Conservation (phyloP, 768 basidiomycete genomes). For the Tricholoma sp. region DNA sequence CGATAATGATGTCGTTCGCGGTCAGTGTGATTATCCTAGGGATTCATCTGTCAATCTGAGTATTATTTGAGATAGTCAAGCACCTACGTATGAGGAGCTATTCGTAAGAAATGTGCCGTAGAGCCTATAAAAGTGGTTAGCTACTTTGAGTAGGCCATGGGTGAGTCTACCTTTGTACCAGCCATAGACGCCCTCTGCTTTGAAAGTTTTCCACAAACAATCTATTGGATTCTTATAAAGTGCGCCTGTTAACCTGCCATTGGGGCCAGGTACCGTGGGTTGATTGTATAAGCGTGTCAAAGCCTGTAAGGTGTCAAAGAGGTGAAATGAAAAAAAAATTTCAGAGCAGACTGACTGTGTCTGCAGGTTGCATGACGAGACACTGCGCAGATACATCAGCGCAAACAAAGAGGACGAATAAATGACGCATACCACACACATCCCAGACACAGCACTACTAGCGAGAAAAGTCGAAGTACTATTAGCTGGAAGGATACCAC, state of each 20-base stretch:
- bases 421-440: slow-evolving; percentile 72
- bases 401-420: background rate
- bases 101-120: slow-evolving; percentile 89
- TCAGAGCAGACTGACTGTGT: slow-evolving; percentile 48
- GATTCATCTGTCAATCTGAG: background rate
- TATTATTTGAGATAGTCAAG: too few species aligned
- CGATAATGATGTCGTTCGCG: slow-evolving; percentile 74
- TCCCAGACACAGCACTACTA: slow-evolving; percentile 85
- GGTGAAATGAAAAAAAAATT: background rate
- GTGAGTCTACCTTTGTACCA: slow-evolving; percentile 81
- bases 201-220: slow-evolving; percentile 94
- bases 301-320: slow-evolving; percentile 41
- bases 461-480: slow-evolving; percentile 84
- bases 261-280: slow-evolving; percentile 65
- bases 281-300: slow-evolving; percentile 97
- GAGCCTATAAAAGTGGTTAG: slow-evolving; percentile 51
- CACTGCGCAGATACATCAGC: slow-evolving; percentile 40
- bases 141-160: background rate
- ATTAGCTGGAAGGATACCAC: slow-evolving; percentile 66
- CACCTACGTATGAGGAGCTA: slow-evolving; percentile 85
- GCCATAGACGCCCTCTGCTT: slow-evolving; percentile 84
- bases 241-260: slow-evolving; percentile 68
- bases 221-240: slow-evolving; percentile 92
- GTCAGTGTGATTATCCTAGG: slow-evolving; percentile 85
- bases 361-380: slow-evolving; percentile 91